Percentiles rank a stretch among this genome's conserved stretches.
phyloP scores from a whole-genome alignment of 495 filamentous ascomycete genomes.

The Trichoderma erinaceum region DNA sequence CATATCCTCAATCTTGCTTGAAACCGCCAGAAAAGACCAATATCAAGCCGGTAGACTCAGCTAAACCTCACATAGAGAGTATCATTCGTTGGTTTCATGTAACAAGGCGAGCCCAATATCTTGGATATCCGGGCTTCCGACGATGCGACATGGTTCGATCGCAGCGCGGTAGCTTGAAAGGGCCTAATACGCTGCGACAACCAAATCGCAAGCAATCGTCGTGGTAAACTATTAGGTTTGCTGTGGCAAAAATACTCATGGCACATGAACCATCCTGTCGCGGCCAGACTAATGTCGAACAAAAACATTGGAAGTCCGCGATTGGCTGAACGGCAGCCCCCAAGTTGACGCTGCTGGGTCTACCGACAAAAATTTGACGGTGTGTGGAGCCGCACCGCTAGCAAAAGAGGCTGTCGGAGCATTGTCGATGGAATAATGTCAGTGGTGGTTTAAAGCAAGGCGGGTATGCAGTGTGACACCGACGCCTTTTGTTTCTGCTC shows the following conservation, averaged over 20 bases:
- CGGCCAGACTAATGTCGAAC: background rate
- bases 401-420: no score
- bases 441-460: no score
- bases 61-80: background rate
- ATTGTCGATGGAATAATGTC: no score
- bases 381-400: background rate
- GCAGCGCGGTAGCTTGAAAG: background rate
- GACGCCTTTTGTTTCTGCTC: background rate
- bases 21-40: background rate
- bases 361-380: conserved; percentile 1
- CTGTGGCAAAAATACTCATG: background rate
- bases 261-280: background rate
- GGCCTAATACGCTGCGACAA: background rate
- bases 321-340: background rate
- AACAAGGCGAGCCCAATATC: background rate
- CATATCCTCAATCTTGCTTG: background rate
- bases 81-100: background rate
- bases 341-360: conserved; percentile 1
- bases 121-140: background rate
- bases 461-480: no score
- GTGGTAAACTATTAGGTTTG: background rate
- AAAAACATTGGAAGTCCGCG: background rate
- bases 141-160: background rate
- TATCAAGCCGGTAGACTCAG: background rate
- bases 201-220: background rate